Evolutionary conservation across 1,139 yeast species (phyloP).

Genomic region (Yamadazyma kanchanaburiensis): DNA sequence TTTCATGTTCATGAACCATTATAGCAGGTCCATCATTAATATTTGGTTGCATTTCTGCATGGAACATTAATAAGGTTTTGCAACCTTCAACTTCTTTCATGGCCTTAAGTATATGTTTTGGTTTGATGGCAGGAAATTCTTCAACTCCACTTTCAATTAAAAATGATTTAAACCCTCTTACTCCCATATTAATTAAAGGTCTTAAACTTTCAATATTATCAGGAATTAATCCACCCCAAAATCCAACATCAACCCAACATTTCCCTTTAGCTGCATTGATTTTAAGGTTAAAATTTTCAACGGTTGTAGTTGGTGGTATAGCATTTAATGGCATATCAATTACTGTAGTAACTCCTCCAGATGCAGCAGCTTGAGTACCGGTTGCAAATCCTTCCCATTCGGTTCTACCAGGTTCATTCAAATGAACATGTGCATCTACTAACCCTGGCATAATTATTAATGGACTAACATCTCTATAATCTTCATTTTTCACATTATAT

Average conservation of each 20-base stretch:
- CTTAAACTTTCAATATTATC: slow-evolving; percentile 62
- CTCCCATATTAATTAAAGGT: slow-evolving; percentile 80
- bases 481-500: slow-evolving; percentile 40
- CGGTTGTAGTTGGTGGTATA: slow-evolving; percentile 89
- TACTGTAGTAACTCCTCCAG: slow-evolving; percentile 95
- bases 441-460: slow-evolving; percentile 78
- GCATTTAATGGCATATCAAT: slow-evolving; percentile 96
- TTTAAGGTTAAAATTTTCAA: slow-evolving; percentile 70
- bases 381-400: slow-evolving; percentile 96
- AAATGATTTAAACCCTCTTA: slow-evolving; percentile 89
- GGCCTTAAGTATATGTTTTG: slow-evolving; percentile 61
- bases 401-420: slow-evolving; percentile 92
- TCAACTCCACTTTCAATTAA: slow-evolving; percentile 90
- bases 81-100: slow-evolving; percentile 57
- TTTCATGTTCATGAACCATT: slow-evolving; percentile 13
- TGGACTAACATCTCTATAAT: slow-evolving; percentile 59
- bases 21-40: slow-evolving; percentile 21
- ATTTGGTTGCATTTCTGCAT: slow-evolving; percentile 78
- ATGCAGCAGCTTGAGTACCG: slow-evolving; percentile 88
- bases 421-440: slow-evolving; percentile 90
- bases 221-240: slow-evolving; percentile 95
- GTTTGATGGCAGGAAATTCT: slow-evolving; percentile 81
- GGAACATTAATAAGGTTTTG: slow-evolving; percentile 81
- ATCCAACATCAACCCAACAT: slow-evolving; percentile 91
- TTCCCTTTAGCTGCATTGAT: slow-evolving; percentile 75